These are phyloP conservation scores for Rhodosporidiobolus odoratus DNA, from an alignment of 768 basidiomycete genomes.

Conservation along the genomic window DNA sequence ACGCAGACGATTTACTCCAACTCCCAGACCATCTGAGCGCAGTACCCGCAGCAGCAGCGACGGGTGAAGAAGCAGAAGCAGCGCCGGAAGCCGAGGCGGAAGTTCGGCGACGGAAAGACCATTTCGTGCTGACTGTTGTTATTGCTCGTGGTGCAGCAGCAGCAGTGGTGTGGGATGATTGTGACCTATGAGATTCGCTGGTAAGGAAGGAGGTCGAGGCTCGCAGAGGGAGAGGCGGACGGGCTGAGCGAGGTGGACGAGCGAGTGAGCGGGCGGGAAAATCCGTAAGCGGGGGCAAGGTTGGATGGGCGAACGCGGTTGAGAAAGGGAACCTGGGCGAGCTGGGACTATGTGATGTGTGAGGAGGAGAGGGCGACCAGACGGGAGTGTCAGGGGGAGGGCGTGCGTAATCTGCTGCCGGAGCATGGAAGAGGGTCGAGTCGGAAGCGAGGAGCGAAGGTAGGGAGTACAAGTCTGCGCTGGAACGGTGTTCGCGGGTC, in stretches of 20 bases:
- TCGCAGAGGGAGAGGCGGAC: not conserved
- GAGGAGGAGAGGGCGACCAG: not conserved
- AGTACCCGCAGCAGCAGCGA: not conserved
- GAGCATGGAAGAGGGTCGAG: not conserved
- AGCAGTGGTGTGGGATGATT: too few relatives aligned
- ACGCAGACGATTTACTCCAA: not conserved
- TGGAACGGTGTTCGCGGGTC: not conserved
- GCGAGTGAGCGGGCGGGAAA: not conserved
- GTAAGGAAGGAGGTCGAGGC: not conserved
- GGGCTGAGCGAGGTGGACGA: not conserved
- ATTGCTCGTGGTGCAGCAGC: too few relatives aligned
- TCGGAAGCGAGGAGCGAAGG: not conserved
- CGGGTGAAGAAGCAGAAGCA: not conserved
- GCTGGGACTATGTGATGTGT: not conserved
- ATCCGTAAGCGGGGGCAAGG: not conserved
- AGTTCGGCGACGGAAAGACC: not conserved
- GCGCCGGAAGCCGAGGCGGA: not conserved
- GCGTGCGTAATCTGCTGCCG: not conserved
- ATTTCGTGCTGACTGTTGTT: too few relatives aligned
- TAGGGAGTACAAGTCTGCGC: not conserved
- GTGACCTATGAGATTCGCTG: too few relatives aligned
- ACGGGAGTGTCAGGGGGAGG: not conserved
- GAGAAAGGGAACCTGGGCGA: not conserved
- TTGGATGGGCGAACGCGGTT: too few relatives aligned
- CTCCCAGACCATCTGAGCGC: not conserved